phyloP scores from a whole-genome alignment of 768 basidiomycete genomes.

The Pleurotus sapidus region DNA sequence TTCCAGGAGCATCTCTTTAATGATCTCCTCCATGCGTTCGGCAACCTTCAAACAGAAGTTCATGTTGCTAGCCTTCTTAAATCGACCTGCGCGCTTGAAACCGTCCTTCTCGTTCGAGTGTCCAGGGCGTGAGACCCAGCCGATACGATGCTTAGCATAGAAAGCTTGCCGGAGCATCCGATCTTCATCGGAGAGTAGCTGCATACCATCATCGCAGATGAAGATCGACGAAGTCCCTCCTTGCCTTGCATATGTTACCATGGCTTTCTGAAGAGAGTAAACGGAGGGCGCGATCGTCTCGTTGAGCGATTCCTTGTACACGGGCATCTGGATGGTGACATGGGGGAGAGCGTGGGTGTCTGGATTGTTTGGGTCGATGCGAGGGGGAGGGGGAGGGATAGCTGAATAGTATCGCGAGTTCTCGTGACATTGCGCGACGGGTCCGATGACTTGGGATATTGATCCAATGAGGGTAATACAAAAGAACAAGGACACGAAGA shows the following conservation, averaged over 20 bases:
- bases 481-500: conserved; percentile 82
- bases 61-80: conserved; percentile 76
- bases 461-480: conserved; percentile 69
- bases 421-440: conserved; percentile 80
- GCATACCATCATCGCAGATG: conserved; percentile 82
- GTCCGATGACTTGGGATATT: conserved; percentile 68
- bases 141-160: conserved; percentile 76
- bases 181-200: conserved; percentile 62
- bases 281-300: conserved; percentile 74
- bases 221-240: conserved; percentile 80
- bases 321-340: conserved; percentile 80
- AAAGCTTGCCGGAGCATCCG: conserved; percentile 65
- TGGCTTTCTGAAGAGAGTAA: conserved; percentile 77
- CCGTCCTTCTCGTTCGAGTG: conserved; percentile 71
- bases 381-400: conserved; percentile 47
- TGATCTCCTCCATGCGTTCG: conserved; percentile 7
- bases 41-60: conserved; percentile 13
- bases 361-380: conserved; percentile 37
- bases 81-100: conserved; percentile 89
- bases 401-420: conserved; percentile 85
- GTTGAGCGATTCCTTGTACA: conserved; percentile 81
- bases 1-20: not conserved
- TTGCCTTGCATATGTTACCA: conserved; percentile 85
- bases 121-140: conserved; percentile 76
- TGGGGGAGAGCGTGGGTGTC: conserved; percentile 69